Base-by-base conservation (phyloP, 2,329 filamentous ascomycete species). In the Sporothrix pseudoabietina region DNA sequence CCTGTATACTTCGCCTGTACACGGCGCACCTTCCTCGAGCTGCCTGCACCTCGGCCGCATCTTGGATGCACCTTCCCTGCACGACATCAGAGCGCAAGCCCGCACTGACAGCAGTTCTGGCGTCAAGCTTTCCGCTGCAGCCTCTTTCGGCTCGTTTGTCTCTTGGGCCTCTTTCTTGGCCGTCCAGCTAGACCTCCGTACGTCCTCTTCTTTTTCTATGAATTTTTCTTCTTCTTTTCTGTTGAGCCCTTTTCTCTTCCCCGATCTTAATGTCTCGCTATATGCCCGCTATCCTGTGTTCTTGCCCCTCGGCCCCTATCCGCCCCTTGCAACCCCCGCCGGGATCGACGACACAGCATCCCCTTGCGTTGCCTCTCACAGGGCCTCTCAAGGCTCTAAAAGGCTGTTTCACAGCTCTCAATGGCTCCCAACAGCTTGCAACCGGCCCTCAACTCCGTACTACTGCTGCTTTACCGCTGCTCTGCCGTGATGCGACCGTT, bases 401-500 rank as follows among this genome's bases (percentile, higher is more conserved):
- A 1, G 16, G 41, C 41, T 41, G 3, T 22, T 41, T 22, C n/a
- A 35, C 7, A 59, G 49, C 16, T 32, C 9, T 57, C 22, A 14
- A 44, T 19, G 59, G 39, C 61, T 41, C 61, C 22, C 61, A 9
- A 9, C 54, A 49, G 44, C 44, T 49, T 16, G 12, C 44, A 49
- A 5, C 44, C 39, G 61, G 61, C 39, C 61, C 61, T 66, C 61
- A 9, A 10, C 54, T 59, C 39, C 65, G 65, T 32, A 52, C 65
- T 68, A 59, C 69, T 59, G 54, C 22, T 54, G 52, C 54, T 47
- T 49, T 63, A 63, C 55, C 55, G 69, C 69, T 61, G 39, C 55
- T 71, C 65, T 61, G 39, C 54, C 54, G 41, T 32, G 22, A 39
- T 63, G 26, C 44, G 65, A 49, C 65, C 44, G 65, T 30, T 44